phyloP scores from a whole-genome alignment of 345 rosid species.

The Salix purpurea region DNA sequence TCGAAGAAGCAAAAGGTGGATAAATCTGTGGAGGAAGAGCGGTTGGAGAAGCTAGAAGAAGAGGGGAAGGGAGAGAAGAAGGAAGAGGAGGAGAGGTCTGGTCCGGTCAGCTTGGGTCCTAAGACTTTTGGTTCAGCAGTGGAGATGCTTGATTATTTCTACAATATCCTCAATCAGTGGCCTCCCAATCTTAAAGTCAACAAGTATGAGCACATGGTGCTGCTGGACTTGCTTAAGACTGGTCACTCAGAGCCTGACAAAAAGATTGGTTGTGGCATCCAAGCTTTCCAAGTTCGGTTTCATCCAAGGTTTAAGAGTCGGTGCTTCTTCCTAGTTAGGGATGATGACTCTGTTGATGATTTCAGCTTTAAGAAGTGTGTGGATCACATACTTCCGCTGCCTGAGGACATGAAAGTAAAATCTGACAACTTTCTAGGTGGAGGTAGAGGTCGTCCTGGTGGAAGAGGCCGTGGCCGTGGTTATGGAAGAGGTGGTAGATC shows the following conservation, averaged over 20 bases:
- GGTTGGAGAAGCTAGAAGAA: constrained; percentile 11
- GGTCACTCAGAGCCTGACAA: constrained; percentile 76
- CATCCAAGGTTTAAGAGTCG: constrained; percentile 76
- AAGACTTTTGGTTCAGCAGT: constrained; percentile 70
- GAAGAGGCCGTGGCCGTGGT: constrained; percentile 25
- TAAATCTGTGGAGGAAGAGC: constrained; percentile 15
- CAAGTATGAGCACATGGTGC: constrained; percentile 74
- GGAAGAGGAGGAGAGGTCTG: constrained; percentile 25
- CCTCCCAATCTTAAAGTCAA: constrained; percentile 58
- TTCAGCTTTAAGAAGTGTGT: constrained; percentile 98
- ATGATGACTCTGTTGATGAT: constrained; percentile 68
- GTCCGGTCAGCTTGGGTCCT: constrained; percentile 57
- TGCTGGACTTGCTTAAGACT: constrained; percentile 71
- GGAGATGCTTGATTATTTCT: constrained; percentile 74
- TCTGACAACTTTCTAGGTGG: constrained; percentile 38
- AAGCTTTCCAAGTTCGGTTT: constrained; percentile 60
- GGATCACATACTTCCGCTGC: constrained; percentile 76
- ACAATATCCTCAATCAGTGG: constrained; percentile 60
- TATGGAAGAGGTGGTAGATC: constrained; percentile 19
- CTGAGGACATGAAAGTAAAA: constrained; percentile 71
- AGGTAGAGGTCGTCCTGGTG: constrained; percentile 47
- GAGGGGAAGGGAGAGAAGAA: constrained; percentile 23
- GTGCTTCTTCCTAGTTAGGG: constrained; percentile 80
- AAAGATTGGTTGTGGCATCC: constrained; percentile 73
- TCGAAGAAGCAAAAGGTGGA: constrained; percentile 56